These are phyloP conservation scores for Miamiensis avidus DNA, from an alignment of 169 alveolate species.

Conservation along the genomic window DNA sequence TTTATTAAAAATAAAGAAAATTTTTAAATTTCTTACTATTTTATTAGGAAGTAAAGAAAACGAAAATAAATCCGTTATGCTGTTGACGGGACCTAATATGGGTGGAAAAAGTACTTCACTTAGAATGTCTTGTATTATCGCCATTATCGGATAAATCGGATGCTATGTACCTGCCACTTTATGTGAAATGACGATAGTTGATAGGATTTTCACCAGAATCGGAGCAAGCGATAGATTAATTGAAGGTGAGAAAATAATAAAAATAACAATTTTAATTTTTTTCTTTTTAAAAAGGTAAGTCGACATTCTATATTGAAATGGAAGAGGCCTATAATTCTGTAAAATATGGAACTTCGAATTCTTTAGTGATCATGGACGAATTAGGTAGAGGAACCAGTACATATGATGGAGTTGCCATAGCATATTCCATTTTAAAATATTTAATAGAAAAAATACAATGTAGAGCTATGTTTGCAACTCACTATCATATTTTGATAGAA, in stretches of 20 bases:
- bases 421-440: constrained; percentile 92
- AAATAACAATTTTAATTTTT: no score
- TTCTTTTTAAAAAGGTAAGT: constrained; percentile 14
- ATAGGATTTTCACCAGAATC: constrained; percentile 97
- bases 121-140: constrained; percentile 95
- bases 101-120: constrained; percentile 99
- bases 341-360: constrained; percentile 83
- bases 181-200: constrained; percentile 92
- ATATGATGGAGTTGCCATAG: constrained; percentile 98
- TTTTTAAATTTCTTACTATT: no score
- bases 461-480: constrained; percentile 96
- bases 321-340: constrained; percentile 94
- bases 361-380: constrained; percentile 97
- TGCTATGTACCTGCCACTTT: constrained; percentile 95
- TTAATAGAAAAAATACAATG: constrained; percentile 82
- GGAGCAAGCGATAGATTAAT: constrained; percentile 98
- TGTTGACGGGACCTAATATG: constrained; percentile 99
- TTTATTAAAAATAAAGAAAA: no score
- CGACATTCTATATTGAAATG: constrained; percentile 97
- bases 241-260: constrained; percentile 93
- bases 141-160: constrained; percentile 98
- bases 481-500: constrained; percentile 90
- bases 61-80: constrained; percentile 60
- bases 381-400: constrained; percentile 99
- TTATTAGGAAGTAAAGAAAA: constrained; percentile 13